Base-by-base conservation (phyloP, 1,284 basidiomycete species). In the Trichosporon sp. region DNA sequence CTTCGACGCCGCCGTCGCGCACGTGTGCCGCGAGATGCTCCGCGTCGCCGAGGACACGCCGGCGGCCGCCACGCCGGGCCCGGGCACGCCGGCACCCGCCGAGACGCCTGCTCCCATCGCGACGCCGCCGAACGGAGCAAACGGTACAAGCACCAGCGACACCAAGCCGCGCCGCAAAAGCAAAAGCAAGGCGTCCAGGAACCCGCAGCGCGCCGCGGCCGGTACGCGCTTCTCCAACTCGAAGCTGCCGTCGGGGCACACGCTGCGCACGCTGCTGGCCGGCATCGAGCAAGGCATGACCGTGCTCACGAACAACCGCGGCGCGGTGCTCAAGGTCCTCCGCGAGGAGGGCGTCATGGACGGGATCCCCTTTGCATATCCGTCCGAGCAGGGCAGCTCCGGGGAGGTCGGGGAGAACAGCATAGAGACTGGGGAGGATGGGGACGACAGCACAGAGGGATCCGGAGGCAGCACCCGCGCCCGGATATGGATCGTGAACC, bases 301-400 rank as follows among this genome's bases (percentile, higher is more conserved):
- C 13, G 75, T 81, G 3, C 67, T 82, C 51, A 82, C 80, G 21
- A 82, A 82, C 68, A 82, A 82, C 65, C 70, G 81, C 53, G 80
- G 80, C 3, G 76, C 80, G 3, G 76, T 82, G 21, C 74, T 76
- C 15, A 80, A 81, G 69, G 75, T 82, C 11, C 65, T 79, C 6
- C 68, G 80, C 53, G 79, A 81, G 70, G 76, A 79, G 70, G 75
- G 79, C 2, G 71, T 80, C 0, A 60, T 34, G 25, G 78, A 80
- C 2, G 80, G 80, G 0, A 64, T 79, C 9, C 74, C 75, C 1
- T 68, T 64, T 38, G 73, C 67, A 1, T 60, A n/a, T 18, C 21
- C 44, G 7, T 51, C 44, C 7, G 18, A 31, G 15, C 7, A 12
- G 15, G 42, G n/a, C n/a, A n/a, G 34, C 12, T 34, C 15, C 15